Evolutionary conservation across 441 rosid genomes (phyloP), one percentile per base, ranked within the genome.

Genomic region (Melastoma candidum): DNA sequence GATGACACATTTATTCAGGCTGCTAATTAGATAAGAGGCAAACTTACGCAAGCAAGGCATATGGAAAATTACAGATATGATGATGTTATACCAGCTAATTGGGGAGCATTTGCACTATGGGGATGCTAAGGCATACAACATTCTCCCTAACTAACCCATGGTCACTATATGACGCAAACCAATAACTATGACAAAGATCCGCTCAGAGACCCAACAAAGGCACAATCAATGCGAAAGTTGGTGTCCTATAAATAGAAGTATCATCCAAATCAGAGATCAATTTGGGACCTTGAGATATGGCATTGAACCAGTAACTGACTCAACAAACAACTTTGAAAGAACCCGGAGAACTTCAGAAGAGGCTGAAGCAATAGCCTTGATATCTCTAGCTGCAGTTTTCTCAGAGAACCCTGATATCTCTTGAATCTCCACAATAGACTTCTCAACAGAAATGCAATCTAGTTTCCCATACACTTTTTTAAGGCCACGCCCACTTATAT

Each of bases 271-370:
- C 5, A n/a, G 59, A 60, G 45, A 47, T 53, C 24, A 26, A 45
- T 45, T 7, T 17, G 44, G 53, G 63, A 87, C 98, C 99, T 89
- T 89, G 13, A 84, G 68, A 69, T 71, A 76, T 53, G 72, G 55
- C 51, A 78, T 74, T 69, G 75, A 78, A 59, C 68, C 76, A 49
- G 76, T 62, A 63, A 29, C 52, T 53, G 93, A 80, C 66, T 63
- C 68, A 56, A 82, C 68, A 64, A 74, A 80, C 47, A 73, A 65
- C 68, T 83, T 83, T 27, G 61, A 73, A 51, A 93, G 77, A 77
- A 81, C 72, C 71, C 66, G 87, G 68, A 93, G 90, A 78, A 93
- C 63, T 72, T 73, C 83, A 11, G 72, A 7, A 2, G 97, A 82
- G 66, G 71, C 71, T 54, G 87, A 81, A 55, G 87, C 74, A 66